A percentile compares a stretch with the other conserved stretches of the same genome.
phyloP scores from a whole-genome alignment of 2,329 filamentous ascomycete genomes.

The Metarhizium album region DNA sequence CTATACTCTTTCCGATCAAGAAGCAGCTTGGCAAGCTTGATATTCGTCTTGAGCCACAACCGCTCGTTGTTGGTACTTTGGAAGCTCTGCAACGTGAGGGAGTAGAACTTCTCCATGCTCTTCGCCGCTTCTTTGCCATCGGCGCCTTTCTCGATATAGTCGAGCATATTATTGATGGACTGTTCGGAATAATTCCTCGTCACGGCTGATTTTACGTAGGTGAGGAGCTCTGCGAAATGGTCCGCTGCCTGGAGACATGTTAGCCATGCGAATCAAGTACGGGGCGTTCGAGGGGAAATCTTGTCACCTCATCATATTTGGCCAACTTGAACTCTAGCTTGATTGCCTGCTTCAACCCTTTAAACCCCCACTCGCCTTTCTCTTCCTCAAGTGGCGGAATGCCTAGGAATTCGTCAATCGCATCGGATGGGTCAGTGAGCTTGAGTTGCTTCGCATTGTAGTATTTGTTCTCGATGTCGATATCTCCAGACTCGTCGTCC shows the following conservation, averaged over 20 bases:
- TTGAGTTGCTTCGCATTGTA: slow-evolving; percentile 99
- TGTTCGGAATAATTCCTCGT: slow-evolving; percentile 98
- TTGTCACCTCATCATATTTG: slow-evolving; percentile 65
- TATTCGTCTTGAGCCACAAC: slow-evolving; percentile 95
- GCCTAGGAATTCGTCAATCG: slow-evolving; percentile 84
- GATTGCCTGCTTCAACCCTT: slow-evolving; percentile 93
- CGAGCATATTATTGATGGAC: slow-evolving; percentile 98
- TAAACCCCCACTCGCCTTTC: slow-evolving; percentile 98
- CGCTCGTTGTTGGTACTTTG: slow-evolving; percentile 96
- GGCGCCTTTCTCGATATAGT: slow-evolving; percentile 89
- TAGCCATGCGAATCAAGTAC: background rate
- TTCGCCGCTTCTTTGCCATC: slow-evolving; percentile 58
- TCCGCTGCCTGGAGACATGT: slow-evolving; percentile 56
- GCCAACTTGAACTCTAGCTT: slow-evolving; percentile 92
- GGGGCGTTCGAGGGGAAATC: no score
- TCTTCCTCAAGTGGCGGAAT: slow-evolving; percentile 76
- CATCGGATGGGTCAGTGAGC: slow-evolving; percentile 71
- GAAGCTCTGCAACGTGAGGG: slow-evolving; percentile 84
- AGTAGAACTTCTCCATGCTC: slow-evolving; percentile 92
- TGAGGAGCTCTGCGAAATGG: slow-evolving; percentile 90
- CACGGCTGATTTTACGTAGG: slow-evolving; percentile 93
- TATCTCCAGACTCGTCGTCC: slow-evolving; percentile 76
- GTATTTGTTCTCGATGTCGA: slow-evolving; percentile 98
- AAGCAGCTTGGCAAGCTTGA: slow-evolving; percentile 86
- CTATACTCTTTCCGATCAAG: slow-evolving; percentile 84